Conservation (phyloP, 176 grass and related monocot genomes). For the Oryza meridionalis region DNA sequence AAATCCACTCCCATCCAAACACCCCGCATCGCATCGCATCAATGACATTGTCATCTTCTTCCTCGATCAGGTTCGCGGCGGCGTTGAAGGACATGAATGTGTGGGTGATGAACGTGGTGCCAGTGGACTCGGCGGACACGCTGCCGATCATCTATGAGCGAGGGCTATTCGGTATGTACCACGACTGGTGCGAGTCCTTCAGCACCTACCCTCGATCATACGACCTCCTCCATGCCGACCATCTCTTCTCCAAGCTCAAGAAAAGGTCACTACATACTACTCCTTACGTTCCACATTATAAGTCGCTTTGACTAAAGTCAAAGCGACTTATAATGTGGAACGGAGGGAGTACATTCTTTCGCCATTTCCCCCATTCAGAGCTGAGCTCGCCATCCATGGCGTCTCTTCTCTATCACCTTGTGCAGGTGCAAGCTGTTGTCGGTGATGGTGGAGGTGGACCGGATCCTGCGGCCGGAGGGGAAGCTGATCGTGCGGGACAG, state of each 20-base stretch:
- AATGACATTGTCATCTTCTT: background rate
- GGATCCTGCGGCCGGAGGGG: conserved; percentile 75
- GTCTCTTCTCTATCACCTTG: too few relatives aligned
- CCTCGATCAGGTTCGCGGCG: conserved; percentile 37
- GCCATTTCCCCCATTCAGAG: too few relatives aligned
- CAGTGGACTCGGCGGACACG: conserved; percentile 51
- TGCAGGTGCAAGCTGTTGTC: conserved; percentile 58
- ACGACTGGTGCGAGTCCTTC: conserved; percentile 66
- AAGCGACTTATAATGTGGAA: too few relatives aligned
- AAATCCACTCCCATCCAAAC: too few relatives aligned
- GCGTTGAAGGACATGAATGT: conserved; percentile 43
- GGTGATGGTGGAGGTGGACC: conserved; percentile 77
- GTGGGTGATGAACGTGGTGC: conserved; percentile 60
- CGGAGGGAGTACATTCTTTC: too few relatives aligned
- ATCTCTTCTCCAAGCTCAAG: conserved; percentile 53
- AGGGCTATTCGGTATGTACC: conserved; percentile 52
- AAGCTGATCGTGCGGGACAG: conserved; percentile 72
- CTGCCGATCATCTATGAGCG: conserved; percentile 55
- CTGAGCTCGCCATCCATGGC: too few relatives aligned
- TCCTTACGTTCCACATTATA: too few relatives aligned
- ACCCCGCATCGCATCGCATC: too few relatives aligned
- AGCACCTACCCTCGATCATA: conserved; percentile 55
- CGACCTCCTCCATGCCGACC: conserved; percentile 52
- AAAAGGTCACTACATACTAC: too few relatives aligned
- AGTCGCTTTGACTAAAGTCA: too few relatives aligned